Evolutionary conservation across 805 yeast genomes (phyloP), one percentile per base, ranked within the genome.

Genomic region (Suhomyces kilbournensis): DNA sequence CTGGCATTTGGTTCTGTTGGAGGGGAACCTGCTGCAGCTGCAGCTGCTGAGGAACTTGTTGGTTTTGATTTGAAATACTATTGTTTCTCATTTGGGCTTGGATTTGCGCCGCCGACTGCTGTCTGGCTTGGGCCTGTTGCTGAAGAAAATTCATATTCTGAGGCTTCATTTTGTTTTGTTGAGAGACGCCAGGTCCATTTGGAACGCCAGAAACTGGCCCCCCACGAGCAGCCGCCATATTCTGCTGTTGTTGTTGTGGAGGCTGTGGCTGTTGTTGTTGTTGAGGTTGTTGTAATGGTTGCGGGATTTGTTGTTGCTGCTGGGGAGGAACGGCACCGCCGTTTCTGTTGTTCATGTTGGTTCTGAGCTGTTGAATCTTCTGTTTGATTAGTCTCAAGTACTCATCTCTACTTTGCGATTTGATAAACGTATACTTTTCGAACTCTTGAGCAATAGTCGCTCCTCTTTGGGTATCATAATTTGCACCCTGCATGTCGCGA

Each of bases 361-460:
- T 48, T 50, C 65, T 62, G 50, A 72, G 63, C 58, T 70, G 74
- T 38, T 68, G 59, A 53, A 74, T 62, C 63, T 76, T 72, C 56
- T 67, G 71, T 59, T 66, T 74, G 63, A 66, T 74, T 55, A 72
- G 67, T 59, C 62, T 71, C 64, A 63, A 75, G 61, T 87, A 87
- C 54, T 83, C 84, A 49, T 79, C 81, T 57, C 82, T 81, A 19
- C 81, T 72, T 8, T 76, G 75, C 10, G 89, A 76, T 52, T 82
- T 82, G 51, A 77, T 75, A 63, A 77, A 86, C 22, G 90, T 80
- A 58, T 77, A 82, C 53, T 83, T 80, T 63, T 87, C 94, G 58
- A 84, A 86, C 61, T 86, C 89, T 59, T 83, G 86, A 3, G 91
- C 90, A 59, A 83, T 66, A 30, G 62, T 56, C 15, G 67, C 63